phyloP scores from a whole-genome alignment of 352 stramenopile species.

The Globisporangium cystogenes region DNA sequence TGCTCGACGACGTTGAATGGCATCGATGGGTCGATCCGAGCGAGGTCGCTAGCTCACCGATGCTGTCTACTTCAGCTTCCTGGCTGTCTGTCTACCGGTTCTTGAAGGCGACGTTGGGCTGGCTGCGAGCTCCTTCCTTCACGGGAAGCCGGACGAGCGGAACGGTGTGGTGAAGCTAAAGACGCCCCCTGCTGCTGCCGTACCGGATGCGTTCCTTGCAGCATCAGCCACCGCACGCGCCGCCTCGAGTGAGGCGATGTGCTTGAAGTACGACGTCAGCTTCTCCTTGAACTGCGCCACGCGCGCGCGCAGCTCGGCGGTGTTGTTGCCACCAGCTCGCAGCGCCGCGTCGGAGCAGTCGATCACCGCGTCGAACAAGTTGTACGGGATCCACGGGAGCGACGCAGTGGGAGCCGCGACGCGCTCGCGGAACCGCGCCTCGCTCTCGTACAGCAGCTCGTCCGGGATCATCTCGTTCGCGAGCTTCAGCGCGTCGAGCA shows the following conservation, averaged over 20 bases:
- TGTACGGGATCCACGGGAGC: constrained; percentile 70
- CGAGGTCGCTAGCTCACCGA: too few species aligned
- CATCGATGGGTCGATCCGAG: too few species aligned
- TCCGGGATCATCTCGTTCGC: constrained; percentile 35
- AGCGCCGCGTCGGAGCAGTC: constrained; percentile 38
- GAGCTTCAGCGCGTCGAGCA: constrained; percentile 59
- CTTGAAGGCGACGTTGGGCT: too few species aligned
- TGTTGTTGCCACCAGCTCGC: constrained; percentile 11
- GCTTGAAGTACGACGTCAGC: constrained; percentile 48
- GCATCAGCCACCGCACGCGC: constrained; percentile 37
- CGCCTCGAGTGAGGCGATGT: constrained; percentile 42
- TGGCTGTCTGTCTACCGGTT: not conserved
- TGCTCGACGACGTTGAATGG: too few species aligned
- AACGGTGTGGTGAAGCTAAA: constrained; percentile 14
- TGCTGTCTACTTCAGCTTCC: too few species aligned
- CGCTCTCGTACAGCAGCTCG: constrained; percentile 32
- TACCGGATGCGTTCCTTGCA: constrained; percentile 24
- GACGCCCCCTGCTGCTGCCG: not conserved
- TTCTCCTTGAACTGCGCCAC: constrained; percentile 33
- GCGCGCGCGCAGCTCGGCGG: constrained; percentile 18
- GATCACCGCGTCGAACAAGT: constrained; percentile 53
- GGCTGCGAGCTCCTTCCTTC: not conserved
- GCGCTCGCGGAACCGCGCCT: constrained; percentile 29
- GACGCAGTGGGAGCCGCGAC: constrained; percentile 16
- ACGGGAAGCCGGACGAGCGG: too few species aligned